Conservation (phyloP, 768 basidiomycete species). For the Leccinum subgranulosum region DNA sequence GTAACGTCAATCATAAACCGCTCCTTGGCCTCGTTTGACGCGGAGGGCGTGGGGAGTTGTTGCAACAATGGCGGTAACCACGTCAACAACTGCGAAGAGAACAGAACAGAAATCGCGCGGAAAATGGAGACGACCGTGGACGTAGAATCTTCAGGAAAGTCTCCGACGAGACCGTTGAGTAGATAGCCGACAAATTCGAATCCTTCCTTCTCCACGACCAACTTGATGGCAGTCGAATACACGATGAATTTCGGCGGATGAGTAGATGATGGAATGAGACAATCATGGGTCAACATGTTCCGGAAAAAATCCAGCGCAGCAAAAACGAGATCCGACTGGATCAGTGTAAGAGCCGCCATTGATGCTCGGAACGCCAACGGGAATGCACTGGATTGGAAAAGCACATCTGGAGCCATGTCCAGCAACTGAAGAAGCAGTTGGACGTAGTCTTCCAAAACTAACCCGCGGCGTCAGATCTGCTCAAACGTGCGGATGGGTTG, state of each 20-base stretch:
- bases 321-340: conserved; percentile 80
- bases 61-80: conserved; percentile 77
- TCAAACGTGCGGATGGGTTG: neutral
- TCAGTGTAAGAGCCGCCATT: conserved; percentile 76
- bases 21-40: conserved; percentile 63
- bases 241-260: conserved; percentile 57
- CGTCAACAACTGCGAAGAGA: conserved; percentile 61
- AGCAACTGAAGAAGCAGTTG: conserved; percentile 73
- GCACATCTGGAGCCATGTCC: conserved; percentile 65
- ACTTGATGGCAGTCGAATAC: conserved; percentile 61
- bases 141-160: conserved; percentile 85
- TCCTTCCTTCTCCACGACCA: conserved; percentile 67
- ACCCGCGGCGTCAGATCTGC: conserved; percentile 1
- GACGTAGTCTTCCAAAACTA: conserved; percentile 93
- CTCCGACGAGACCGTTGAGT: conserved; percentile 75
- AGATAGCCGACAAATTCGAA: conserved; percentile 65
- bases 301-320: conserved; percentile 80
- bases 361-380: conserved; percentile 72
- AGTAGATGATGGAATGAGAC: conserved; percentile 46
- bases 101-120: conserved; percentile 61
- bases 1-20: conserved; percentile 74
- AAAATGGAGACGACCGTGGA: conserved; percentile 75
- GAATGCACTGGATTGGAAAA: conserved; percentile 78
- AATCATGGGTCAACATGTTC: conserved; percentile 71
- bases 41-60: conserved; percentile 57